Evolutionary conservation across 2,329 filamentous ascomycete species (phyloP), one percentile per base, ranked within the genome.

Genomic region (Neofusicoccum sp.): DNA sequence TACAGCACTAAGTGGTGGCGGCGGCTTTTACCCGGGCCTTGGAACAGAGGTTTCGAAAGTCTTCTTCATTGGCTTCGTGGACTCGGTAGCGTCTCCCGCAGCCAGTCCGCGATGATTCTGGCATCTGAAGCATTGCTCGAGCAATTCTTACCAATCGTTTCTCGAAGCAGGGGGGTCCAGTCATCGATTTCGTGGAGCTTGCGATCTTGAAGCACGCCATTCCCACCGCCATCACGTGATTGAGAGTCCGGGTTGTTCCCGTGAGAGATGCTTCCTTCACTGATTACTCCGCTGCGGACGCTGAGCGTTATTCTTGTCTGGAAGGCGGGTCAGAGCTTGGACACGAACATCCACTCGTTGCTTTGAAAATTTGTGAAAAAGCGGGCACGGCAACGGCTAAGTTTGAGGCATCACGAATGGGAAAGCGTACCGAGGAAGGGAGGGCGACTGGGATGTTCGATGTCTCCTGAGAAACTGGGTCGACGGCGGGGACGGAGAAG

Each of bases 131-230:
- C 24, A 44, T 41, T 41, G 62, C 57, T 34, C 7, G n/a, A 53
- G 14, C 2, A 26, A 53, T 24, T 45, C 48, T 11, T 56, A 30
- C 9, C 59, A 45, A 30, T 24, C n/a, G 6, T 30, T 24, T 43
- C 8, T 41, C 43, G 8, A 65, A 59, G 16, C 61, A 24, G 26
- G 3, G 44, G 51, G 6, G 60, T 62, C 75, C 78, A 81, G 48
- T 76, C 68, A 11, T 68, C 64, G 20, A 85, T 77, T 53, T 84
- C 79, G 59, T 84, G 82, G 16, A 86, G 64, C 16, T 77, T 78
- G 45, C 72, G 74, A 24, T 74, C 77, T 5, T 73, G 56, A 16
- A 56, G 38, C 7, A 26, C n/a, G 49, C 49, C 16, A 11, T 54
- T 34, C 16, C 24, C 49, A n/a, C 12, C 34, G 6, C 8, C 11